Evolutionary conservation across 495 filamentous ascomycete species (phyloP), one percentile per base, ranked within the genome.

Genomic region (Annulohypoxylon stygium): DNA sequence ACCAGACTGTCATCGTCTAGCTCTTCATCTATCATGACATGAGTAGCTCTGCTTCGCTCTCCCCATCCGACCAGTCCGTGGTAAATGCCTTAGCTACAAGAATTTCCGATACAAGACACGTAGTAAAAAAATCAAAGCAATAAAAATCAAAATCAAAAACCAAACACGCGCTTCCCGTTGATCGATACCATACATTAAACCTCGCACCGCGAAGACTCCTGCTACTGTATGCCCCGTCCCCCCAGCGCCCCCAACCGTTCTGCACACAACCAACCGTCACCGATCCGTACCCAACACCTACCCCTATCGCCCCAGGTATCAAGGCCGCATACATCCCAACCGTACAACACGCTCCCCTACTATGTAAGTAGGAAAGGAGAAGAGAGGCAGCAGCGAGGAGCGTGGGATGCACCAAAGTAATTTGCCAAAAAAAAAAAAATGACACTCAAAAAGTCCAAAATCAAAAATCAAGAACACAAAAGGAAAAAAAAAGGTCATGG

Each of bases 121-220:
- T 6, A 47, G 43, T 6, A 47, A 51, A 26, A 54, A 25, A 48
- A 51, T 30, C 30, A 30, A 30, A 30, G 30, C 30, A 30, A 37
- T 6, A 51, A n/a, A n/a, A 68, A 50, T 25, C 16, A 18, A 43
- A 43, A 43, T 43, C 39, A 43, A 43, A 43, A 26, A 23, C n/a
- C 4, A 67, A 36, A 59, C 16, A 39, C 50, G 41, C 26, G 37
- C 50, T 43, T 63, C 34, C 61, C 62, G 20, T 65, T 39, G 16
- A 33, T 59, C 12, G 14, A 58, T 67, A 63, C 64, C 69, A 53
- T 72, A 72, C 69, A 72, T 67, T 63, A 65, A 58, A 39, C 30
- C 60, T 50, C 51, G 59, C 67, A 63, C 58, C 57, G 41, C 58
- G 57, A 54, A 43, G 50, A 67, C 59, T 57, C 50, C 43, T 34